Conservation (phyloP, 1,284 basidiomycete genomes). For the Ceratobasidium sp. region DNA sequence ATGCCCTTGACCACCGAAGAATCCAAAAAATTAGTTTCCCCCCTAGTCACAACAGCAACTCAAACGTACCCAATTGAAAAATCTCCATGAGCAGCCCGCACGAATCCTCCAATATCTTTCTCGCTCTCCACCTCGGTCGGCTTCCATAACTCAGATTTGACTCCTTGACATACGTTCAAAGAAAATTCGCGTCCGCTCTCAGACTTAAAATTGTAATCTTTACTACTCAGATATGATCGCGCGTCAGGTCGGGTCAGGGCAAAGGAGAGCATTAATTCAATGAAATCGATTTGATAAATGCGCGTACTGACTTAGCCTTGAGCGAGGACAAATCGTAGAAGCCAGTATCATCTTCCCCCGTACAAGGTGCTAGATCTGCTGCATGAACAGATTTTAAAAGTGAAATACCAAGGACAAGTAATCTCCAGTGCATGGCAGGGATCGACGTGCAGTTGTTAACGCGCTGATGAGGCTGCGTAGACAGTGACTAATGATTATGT, state of each 20-base stretch:
- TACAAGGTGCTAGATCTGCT: constrained; percentile 33
- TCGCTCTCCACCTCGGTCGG: constrained; percentile 66
- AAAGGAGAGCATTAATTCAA: constrained; percentile 30
- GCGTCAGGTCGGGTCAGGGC: constrained; percentile 17
- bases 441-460: constrained; percentile 33
- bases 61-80: constrained; percentile 70
- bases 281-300: constrained; percentile 11
- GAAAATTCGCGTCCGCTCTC: constrained; percentile 63
- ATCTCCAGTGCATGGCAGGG: constrained; percentile 19
- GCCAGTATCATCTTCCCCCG: constrained; percentile 40
- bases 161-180: constrained; percentile 73
- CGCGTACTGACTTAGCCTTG: constrained; percentile 41
- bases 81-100: constrained; percentile 72
- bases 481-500: too few relatives aligned
- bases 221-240: constrained; percentile 60
- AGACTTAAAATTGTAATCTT: constrained; percentile 71
- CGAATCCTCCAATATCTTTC: constrained; percentile 70
- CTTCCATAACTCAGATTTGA: constrained; percentile 70
- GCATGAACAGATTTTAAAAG: background rate
- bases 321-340: constrained; percentile 42
- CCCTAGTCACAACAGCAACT: background rate
- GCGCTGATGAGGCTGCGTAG: constrained; percentile 21
- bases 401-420: background rate
- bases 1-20: constrained; percentile 61
- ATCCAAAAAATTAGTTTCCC: too few relatives aligned